phyloP scores from a whole-genome alignment of 371 early-diverging fungal species.

The Haplosporangium sp. region DNA sequence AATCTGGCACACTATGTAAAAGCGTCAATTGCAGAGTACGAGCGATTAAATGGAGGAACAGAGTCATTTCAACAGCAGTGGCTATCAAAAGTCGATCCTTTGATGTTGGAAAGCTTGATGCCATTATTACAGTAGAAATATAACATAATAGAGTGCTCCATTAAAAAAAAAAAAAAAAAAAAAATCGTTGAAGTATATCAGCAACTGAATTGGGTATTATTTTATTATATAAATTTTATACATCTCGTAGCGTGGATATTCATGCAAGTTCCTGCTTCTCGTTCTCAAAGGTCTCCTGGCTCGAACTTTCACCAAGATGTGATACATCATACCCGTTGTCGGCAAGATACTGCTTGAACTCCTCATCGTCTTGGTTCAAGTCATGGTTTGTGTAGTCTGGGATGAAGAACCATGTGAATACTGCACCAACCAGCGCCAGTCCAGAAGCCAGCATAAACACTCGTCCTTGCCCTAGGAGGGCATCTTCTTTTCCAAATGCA shows the following conservation, averaged over 20 bases:
- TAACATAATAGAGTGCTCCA: too few species aligned
- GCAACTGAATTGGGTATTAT: too few species aligned
- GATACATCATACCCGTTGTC: slow-evolving; percentile 66
- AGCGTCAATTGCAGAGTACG: slow-evolving; percentile 59
- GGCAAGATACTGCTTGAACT: slow-evolving; percentile 62
- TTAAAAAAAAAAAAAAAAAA: too few species aligned
- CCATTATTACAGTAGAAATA: slow-evolving; percentile 29
- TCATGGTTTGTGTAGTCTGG: slow-evolving; percentile 59
- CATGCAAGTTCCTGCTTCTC: too few species aligned
- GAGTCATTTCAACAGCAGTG: slow-evolving; percentile 58
- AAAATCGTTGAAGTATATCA: too few species aligned
- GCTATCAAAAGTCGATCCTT: slow-evolving; percentile 64
- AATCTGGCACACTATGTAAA: slow-evolving; percentile 65
- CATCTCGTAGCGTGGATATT: too few species aligned
- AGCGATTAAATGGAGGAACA: slow-evolving; percentile 59
- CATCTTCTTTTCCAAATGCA: slow-evolving; percentile 56
- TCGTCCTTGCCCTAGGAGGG: slow-evolving; percentile 56
- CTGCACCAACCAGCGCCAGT: slow-evolving; percentile 60
- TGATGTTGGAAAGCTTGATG: slow-evolving; percentile 60
- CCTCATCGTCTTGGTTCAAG: slow-evolving; percentile 65
- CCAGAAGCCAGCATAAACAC: slow-evolving; percentile 65
- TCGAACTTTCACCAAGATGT: slow-evolving; percentile 51
- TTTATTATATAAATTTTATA: too few species aligned
- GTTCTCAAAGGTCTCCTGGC: not conserved
- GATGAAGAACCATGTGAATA: slow-evolving; percentile 59